phyloP scores from a whole-genome alignment of 2,329 filamentous ascomycete genomes.

The Scytalidium sp. region DNA sequence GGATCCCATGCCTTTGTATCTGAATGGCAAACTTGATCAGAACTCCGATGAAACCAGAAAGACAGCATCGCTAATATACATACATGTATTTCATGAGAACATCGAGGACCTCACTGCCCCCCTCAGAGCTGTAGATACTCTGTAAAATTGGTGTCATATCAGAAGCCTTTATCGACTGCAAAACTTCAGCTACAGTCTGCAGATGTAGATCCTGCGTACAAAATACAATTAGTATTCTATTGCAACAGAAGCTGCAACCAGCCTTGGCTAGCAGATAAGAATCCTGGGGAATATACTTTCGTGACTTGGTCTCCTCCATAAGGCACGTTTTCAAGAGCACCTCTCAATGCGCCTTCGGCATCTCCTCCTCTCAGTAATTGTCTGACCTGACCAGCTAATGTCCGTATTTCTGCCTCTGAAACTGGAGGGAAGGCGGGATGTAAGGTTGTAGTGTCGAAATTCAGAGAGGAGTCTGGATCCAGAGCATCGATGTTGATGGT shows the following conservation, averaged over 20 bases:
- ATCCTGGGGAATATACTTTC: slow-evolving; percentile 53
- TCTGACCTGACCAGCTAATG: slow-evolving; percentile 75
- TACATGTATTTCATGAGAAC: slow-evolving; percentile 98
- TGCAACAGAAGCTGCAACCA: no score
- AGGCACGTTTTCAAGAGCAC: slow-evolving; percentile 81
- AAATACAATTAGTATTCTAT: not conserved
- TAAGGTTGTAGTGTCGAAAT: slow-evolving; percentile 86
- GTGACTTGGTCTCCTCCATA: slow-evolving; percentile 59
- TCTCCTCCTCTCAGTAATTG: slow-evolving; percentile 87
- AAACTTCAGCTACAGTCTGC: slow-evolving; percentile 83
- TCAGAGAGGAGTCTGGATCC: slow-evolving; percentile 83
- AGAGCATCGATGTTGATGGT: slow-evolving; percentile 94
- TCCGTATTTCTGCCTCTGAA: slow-evolving; percentile 74
- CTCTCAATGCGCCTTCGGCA: slow-evolving; percentile 78
- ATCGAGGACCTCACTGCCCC: slow-evolving; percentile 82
- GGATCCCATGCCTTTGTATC: slow-evolving; percentile 84
- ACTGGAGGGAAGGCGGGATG: slow-evolving; percentile 73
- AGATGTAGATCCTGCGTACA: slow-evolving; percentile 72
- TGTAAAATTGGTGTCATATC: slow-evolving; percentile 91
- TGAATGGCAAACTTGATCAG: slow-evolving; percentile 31
- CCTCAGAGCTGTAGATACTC: slow-evolving; percentile 73
- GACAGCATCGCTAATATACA: slow-evolving; percentile 30
- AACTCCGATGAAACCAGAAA: not conserved
- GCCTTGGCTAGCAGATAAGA: no score
- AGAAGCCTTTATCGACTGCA: slow-evolving; percentile 93